Conservation (phyloP, 495 filamentous ascomycete species). For the Hamigera avellanea region DNA sequence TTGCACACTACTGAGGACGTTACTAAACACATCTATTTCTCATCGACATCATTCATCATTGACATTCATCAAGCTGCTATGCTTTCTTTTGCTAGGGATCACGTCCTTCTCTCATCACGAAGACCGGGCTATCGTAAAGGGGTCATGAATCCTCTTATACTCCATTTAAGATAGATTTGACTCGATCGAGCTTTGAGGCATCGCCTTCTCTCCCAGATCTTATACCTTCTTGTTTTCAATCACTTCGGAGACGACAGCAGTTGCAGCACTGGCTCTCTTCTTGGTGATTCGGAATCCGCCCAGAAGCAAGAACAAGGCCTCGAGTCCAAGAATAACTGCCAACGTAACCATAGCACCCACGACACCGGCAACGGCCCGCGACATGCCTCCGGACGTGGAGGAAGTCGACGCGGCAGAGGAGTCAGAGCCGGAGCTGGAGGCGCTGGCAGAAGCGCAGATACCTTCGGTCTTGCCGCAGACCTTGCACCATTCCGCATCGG, state of each 20-base stretch:
- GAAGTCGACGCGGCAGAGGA: slow-evolving; percentile 7
- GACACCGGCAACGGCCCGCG: slow-evolving; percentile 38
- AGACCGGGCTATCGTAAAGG: too few relatives aligned
- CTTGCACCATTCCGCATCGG: slow-evolving; percentile 31
- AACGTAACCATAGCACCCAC: slow-evolving; percentile 54
- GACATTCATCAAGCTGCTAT: too few relatives aligned
- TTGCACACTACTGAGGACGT: too few relatives aligned
- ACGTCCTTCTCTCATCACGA: too few relatives aligned
- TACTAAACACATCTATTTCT: too few relatives aligned
- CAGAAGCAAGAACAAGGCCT: slow-evolving; percentile 33
- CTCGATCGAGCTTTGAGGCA: too few relatives aligned
- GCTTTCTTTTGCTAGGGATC: too few relatives aligned
- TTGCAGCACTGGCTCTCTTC: slow-evolving; percentile 16
- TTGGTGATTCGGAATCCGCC: slow-evolving; percentile 30
- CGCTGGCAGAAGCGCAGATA: slow-evolving; percentile 13
- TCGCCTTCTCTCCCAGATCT: too few relatives aligned
- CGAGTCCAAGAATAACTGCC: slow-evolving; percentile 37
- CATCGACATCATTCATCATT: too few relatives aligned
- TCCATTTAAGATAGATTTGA: too few relatives aligned
- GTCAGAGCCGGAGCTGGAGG: slow-evolving; percentile 2
- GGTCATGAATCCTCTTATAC: too few relatives aligned
- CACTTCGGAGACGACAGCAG: neutral
- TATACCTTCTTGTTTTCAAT: slow-evolving; percentile 1
- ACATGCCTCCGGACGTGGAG: slow-evolving; percentile 14
- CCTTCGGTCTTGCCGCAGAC: slow-evolving; percentile 34